These are phyloP conservation scores for Leavenworthia alabamica DNA, from an alignment of 345 rosid species.

Conservation along the genomic window DNA sequence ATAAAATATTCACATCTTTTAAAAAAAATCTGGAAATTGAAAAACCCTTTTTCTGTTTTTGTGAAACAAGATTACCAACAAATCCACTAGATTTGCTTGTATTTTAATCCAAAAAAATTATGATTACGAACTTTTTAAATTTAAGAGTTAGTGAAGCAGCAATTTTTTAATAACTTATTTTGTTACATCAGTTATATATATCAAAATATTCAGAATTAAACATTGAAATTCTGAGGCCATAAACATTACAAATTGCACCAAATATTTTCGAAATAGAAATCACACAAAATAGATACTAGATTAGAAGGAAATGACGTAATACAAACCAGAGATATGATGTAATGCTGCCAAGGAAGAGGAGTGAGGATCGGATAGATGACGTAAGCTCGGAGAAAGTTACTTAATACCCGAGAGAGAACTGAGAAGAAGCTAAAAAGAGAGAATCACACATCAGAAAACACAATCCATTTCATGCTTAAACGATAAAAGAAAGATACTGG, in stretches of 20 bases:
- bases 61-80: slow-evolving; percentile 5
- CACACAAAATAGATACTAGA: background rate
- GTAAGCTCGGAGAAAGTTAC: slow-evolving; percentile 24
- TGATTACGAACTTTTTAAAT: background rate
- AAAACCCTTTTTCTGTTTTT: background rate
- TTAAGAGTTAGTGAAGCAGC: background rate
- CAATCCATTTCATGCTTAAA: slow-evolving; percentile 32
- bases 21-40: background rate
- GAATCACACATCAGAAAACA: slow-evolving; percentile 19
- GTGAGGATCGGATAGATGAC: slow-evolving; percentile 25
- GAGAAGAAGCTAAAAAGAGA: slow-evolving; percentile 23
- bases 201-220: too few species aligned
- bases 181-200: background rate
- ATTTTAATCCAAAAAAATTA: too few species aligned
- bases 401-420: slow-evolving; percentile 9
- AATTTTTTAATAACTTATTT: background rate
- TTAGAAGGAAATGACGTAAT: slow-evolving; percentile 1
- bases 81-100: background rate
- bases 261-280: background rate
- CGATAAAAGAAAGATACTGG: too few species aligned
- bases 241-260: background rate
- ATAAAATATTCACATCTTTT: slow-evolving; percentile 1
- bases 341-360: background rate
- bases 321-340: slow-evolving; percentile 20
- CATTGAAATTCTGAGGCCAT: background rate